A percentile compares a stretch with the other conserved stretches of the same genome.
Conservation (phyloP, 2,329 filamentous ascomycete genomes). For the Pestalotiopsis sp. region DNA sequence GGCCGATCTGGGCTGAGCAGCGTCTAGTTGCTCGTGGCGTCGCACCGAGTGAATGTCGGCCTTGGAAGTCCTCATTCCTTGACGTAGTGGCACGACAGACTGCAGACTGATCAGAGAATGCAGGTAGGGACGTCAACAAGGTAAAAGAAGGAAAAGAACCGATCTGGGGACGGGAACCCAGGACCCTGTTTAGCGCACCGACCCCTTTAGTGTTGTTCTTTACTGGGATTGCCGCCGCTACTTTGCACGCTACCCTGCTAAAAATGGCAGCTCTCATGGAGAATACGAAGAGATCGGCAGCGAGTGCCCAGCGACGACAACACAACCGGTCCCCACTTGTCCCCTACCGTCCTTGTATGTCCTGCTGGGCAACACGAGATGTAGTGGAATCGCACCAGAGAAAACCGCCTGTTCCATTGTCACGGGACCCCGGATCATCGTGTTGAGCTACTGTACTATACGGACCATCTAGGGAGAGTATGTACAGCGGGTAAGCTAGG, state of each 20-base stretch:
- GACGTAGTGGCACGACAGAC: background rate
- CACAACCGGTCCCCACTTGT: background rate
- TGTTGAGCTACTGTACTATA: background rate
- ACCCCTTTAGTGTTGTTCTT: background rate
- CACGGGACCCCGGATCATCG: background rate
- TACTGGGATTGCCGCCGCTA: background rate
- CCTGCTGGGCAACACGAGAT: conserved; percentile 18
- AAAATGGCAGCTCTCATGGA: conserved; percentile 13
- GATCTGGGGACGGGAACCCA: background rate
- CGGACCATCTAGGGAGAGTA: background rate
- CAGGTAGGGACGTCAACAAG: background rate
- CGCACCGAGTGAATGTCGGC: background rate
- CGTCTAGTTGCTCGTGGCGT: background rate
- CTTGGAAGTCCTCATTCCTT: background rate
- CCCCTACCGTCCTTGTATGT: background rate
- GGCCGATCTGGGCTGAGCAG: background rate
- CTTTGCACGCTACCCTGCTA: conserved; percentile 3
- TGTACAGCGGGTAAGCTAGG: background rate
- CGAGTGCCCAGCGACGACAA: conserved; percentile 1
- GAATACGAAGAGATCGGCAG: conserved; percentile 19
- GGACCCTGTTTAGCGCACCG: background rate
- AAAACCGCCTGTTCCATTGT: background rate
- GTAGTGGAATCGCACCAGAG: conserved; percentile 15
- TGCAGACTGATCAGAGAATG: no score
- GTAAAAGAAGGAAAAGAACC: background rate